These are phyloP conservation scores for Trichoderma sp. DNA, from an alignment of 2,329 filamentous ascomycete species.

Conservation along the genomic window DNA sequence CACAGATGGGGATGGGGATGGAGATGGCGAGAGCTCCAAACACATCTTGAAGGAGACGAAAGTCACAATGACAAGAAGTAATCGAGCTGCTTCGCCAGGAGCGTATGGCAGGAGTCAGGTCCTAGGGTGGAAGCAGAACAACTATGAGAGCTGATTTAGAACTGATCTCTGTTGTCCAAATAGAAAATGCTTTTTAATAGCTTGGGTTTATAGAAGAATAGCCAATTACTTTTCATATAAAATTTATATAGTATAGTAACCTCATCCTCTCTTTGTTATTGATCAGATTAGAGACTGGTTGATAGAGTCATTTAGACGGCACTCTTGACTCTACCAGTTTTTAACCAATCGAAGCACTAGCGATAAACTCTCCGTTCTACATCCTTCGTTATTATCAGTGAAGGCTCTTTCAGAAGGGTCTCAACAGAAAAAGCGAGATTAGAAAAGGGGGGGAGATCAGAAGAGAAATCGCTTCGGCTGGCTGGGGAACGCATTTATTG, in stretches of 20 bases:
- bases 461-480: no score
- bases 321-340: not conserved
- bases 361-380: not conserved
- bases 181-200: not conserved
- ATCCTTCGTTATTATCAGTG: not conserved
- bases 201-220: not conserved
- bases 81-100: slow-evolving; percentile 2
- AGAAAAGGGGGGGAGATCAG: no score
- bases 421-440: no score
- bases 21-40: slow-evolving; percentile 5
- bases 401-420: not conserved
- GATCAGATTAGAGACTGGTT: not conserved
- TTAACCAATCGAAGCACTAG: not conserved
- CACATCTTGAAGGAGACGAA: slow-evolving; percentile 16
- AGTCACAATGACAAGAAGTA: slow-evolving; percentile 11
- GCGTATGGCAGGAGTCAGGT: slow-evolving; percentile 6
- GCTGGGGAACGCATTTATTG: not conserved
- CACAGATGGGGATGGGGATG: slow-evolving; percentile 5
- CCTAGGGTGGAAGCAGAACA: slow-evolving; percentile 13
- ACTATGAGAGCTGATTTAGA: not conserved
- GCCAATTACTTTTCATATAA: not conserved
- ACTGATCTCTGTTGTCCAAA: not conserved
- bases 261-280: not conserved
- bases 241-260: not conserved
- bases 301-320: not conserved